Conservation (phyloP, 78 protist species). For the Dictyostelium brefeldianum region DNA sequence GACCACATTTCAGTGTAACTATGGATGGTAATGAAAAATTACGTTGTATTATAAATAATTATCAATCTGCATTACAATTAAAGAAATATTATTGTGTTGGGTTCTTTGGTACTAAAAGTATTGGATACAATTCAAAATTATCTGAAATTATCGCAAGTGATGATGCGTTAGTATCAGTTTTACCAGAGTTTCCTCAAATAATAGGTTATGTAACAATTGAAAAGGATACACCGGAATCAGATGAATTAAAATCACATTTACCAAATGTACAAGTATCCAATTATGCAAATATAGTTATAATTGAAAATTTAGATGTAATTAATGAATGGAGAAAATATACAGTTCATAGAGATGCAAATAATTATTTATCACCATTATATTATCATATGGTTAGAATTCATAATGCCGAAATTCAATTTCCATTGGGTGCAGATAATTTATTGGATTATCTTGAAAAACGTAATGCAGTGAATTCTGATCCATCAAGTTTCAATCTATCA, state of each 20-base stretch:
- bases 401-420: neutral
- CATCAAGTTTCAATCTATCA: neutral
- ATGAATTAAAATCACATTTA: neutral
- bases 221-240: neutral
- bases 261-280: neutral
- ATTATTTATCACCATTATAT: conserved; percentile 9
- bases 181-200: neutral
- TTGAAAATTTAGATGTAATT: conserved; percentile 7
- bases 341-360: conserved; percentile 18
- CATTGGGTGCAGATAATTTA: neutral
- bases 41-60: conserved; percentile 34
- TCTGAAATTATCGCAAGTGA: conserved; percentile 1
- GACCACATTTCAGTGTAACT: neutral
- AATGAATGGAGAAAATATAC: conserved; percentile 24
- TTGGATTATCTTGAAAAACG: neutral
- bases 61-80: neutral
- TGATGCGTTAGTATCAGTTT: neutral
- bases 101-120: conserved; percentile 30
- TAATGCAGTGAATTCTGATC: neutral
- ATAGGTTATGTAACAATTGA: conserved; percentile 25
- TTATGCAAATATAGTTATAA: conserved; percentile 12
- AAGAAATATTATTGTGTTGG: conserved; percentile 8
- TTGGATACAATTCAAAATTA: neutral
- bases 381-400: conserved; percentile 27
- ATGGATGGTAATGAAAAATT: conserved; percentile 16